Evolutionary conservation across 73 alveolate species (phyloP).

Genomic region (Urostyla sp.): DNA sequence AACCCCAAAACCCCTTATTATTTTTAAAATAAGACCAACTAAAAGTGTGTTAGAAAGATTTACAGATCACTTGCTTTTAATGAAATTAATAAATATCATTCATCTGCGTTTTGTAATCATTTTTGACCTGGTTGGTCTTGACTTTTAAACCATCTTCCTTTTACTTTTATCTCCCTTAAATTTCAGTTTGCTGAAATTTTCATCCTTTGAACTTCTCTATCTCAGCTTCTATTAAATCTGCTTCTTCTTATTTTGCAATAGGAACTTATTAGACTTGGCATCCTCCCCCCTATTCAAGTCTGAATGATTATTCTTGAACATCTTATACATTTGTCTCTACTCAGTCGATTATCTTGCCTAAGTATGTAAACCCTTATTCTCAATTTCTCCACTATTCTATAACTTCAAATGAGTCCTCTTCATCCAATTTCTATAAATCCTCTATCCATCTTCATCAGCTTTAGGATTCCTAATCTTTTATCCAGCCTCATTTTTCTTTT

Average conservation of each 20-base stretch:
- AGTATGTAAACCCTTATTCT: too few relatives aligned
- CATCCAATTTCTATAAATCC: slow-evolving; percentile 84
- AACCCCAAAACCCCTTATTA: not conserved
- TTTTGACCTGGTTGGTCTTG: slow-evolving; percentile 32
- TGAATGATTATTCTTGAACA: slow-evolving; percentile 29
- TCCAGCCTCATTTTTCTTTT: slow-evolving; percentile 64
- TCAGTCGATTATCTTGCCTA: slow-evolving; percentile 66
- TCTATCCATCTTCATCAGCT: slow-evolving; percentile 65
- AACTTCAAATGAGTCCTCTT: slow-evolving; percentile 72
- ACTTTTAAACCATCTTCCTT: slow-evolving; percentile 1
- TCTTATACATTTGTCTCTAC: slow-evolving; percentile 63
- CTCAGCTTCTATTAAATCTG: slow-evolving; percentile 22
- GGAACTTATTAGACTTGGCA: not conserved
- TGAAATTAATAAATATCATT: not conserved
- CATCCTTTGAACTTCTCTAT: not conserved
- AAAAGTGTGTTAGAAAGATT: not conserved
- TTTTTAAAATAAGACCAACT: not conserved
- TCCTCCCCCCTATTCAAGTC: slow-evolving; percentile 49
- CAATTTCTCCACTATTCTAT: slow-evolving; percentile 80
- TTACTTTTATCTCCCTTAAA: slow-evolving; percentile 26
- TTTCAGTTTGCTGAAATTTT: not conserved
- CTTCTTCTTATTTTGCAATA: slow-evolving; percentile 35
- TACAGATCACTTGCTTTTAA: not conserved
- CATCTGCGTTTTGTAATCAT: slow-evolving; percentile 19
- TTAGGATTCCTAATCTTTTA: slow-evolving; percentile 49